phyloP scores from a whole-genome alignment of 2,329 filamentous ascomycete species.

The Calycina herbarum region DNA sequence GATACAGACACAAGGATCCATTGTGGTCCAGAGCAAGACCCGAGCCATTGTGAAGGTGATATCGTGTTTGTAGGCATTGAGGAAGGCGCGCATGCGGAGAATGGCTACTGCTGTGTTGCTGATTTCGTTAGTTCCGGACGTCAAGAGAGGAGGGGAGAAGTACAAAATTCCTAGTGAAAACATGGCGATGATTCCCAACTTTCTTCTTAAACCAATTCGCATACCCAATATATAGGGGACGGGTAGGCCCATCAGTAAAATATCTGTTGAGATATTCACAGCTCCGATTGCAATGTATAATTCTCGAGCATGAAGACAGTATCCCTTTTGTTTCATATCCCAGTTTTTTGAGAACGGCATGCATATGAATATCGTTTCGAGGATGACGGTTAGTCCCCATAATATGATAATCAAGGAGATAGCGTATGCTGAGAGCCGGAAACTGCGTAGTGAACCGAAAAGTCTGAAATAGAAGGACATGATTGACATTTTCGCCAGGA shows the following conservation, averaged over 20 bases:
- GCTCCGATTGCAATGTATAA: constrained; percentile 16
- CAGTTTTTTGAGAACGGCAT: constrained; percentile 7
- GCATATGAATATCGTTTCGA: constrained; percentile 10
- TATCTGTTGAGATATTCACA: constrained; percentile 40
- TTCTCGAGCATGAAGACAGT: not conserved
- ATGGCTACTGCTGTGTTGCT: constrained; percentile 27
- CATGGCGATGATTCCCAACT: constrained; percentile 38
- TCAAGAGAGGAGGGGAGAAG: constrained; percentile 12
- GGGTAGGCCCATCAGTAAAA: constrained; percentile 38
- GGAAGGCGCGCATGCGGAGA: constrained; percentile 28
- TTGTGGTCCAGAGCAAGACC: constrained; percentile 34
- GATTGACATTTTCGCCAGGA: constrained; percentile 16
- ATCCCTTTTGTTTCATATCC: constrained; percentile 1
- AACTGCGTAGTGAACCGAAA: constrained; percentile 16
- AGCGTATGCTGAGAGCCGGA: constrained; percentile 17
- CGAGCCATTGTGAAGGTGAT: constrained; percentile 17
- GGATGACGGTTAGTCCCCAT: constrained; percentile 13
- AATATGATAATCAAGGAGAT: constrained; percentile 11
- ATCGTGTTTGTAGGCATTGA: constrained; percentile 10
- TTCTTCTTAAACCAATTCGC: constrained; percentile 37
- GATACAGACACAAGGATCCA: constrained; percentile 41
- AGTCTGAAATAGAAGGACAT: constrained; percentile 18
- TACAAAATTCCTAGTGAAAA: constrained; percentile 39
- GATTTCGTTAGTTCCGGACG: not conserved
- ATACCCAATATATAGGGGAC: constrained; percentile 38